Evolutionary conservation across 345 rosid species (phyloP), one percentile per base, ranked within the genome.

Genomic region (Leavenworthia alabamica): DNA sequence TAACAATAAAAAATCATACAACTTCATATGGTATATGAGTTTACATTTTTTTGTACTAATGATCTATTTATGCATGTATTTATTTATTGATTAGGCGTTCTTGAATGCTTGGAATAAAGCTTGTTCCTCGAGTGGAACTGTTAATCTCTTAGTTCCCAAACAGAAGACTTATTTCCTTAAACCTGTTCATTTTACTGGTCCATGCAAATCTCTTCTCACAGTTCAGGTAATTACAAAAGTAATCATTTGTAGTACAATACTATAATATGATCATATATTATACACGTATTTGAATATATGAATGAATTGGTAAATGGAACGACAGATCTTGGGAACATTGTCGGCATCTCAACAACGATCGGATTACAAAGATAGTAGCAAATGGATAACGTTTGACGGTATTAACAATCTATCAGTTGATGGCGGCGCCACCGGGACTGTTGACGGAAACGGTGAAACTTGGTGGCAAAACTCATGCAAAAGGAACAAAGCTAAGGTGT

Each of bases 401-500:
- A 76, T 91, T 41, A 16, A 81, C 4, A 72, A 73, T 62, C 26
- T 90, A 24, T 16, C 64, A 0, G 79, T 91, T 3, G 72, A 78
- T 56, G 98, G 96, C 13, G 94, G 86, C 9, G 83, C 88, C 44
- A 79, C 68, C 24, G 94, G 98, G 37, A 74, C 60, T 22, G 73
- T 91, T 1, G 74, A 91, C 54, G 98, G 98, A 8, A 84, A 86
- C 36, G 98, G 98, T 16, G 72, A 80, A 15, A 75, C 82, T 5
- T 90, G 97, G 96, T 90, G 97, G 96, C 43, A 86, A 71, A 81
- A 81, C 62, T 90, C 97, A 7, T 87, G 98, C 85, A 91, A 91
- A 80, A 31, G 82, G 61, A 56, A 86, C 42, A 76, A 86, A 76
- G 14, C 66, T 53, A 83, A 78, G 50, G 97, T 87, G 76, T 65